Percentiles rank a stretch among this genome's conserved stretches.
Evolutionary conservation across 805 yeast genomes (phyloP).

Genomic region (Schwanniomyces vanrijiae): DNA sequence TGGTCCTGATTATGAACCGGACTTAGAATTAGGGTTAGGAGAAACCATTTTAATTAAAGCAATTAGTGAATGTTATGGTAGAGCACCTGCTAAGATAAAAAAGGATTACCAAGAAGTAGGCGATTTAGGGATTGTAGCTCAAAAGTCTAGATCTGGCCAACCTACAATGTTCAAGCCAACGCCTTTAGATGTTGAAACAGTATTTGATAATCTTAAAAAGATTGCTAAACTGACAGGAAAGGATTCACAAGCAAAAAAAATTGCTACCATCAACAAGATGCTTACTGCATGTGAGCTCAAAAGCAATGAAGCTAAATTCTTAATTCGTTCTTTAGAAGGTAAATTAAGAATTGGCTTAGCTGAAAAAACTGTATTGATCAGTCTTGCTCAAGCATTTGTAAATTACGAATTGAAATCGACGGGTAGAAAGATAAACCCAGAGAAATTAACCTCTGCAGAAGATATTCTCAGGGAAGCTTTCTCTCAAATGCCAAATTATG

Average conservation of each 20-base stretch:
- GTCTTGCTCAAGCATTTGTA: conserved; percentile 80
- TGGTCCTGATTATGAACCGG: conserved; percentile 93
- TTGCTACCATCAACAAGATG: conserved; percentile 77
- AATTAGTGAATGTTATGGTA: conserved; percentile 85
- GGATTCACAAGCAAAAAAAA: conserved; percentile 77
- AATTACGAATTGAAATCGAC: conserved; percentile 48
- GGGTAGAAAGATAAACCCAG: conserved; percentile 30
- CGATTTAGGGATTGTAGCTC: conserved; percentile 89
- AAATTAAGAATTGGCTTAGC: conserved; percentile 92
- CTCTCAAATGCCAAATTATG: conserved; percentile 89
- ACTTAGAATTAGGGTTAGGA: conserved; percentile 89
- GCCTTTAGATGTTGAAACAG: conserved; percentile 69
- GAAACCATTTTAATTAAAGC: conserved; percentile 88
- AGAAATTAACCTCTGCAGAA: conserved; percentile 63
- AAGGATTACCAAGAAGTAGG: conserved; percentile 77
- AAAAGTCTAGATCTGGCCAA: conserved; percentile 78
- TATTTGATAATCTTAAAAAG: conserved; percentile 68
- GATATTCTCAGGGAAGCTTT: conserved; percentile 80
- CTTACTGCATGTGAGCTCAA: conserved; percentile 80
- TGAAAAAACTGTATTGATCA: conserved; percentile 83
- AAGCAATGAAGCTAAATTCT: conserved; percentile 75
- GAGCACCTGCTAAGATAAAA: conserved; percentile 68
- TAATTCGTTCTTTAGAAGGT: conserved; percentile 89
- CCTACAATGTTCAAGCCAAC: conserved; percentile 92
- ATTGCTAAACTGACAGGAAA: conserved; percentile 81